These are phyloP conservation scores for Candida nanaspora DNA, from an alignment of 805 yeast species.

Conservation along the genomic window DNA sequence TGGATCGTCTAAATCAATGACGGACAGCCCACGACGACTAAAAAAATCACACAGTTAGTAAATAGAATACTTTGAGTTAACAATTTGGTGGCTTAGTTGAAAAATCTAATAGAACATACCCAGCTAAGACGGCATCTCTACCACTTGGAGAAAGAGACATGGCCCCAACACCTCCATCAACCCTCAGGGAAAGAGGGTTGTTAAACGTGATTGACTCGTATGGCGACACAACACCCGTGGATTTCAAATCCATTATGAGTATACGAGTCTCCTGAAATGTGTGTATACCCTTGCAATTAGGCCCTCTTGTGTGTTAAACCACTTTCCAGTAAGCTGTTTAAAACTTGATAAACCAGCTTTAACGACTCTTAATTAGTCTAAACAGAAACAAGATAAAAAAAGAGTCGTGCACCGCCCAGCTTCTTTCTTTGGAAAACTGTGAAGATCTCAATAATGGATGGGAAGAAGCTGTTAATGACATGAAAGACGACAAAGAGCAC, in stretches of 20 bases:
- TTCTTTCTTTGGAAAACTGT: background rate
- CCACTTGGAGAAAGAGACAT: conserved; percentile 87
- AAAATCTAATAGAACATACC: conserved; percentile 28
- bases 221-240: conserved; percentile 12
- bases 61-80: no score
- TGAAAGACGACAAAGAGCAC: no score
- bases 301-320: background rate
- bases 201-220: conserved; percentile 59
- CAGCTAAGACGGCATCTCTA: conserved; percentile 89
- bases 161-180: conserved; percentile 89
- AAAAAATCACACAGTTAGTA: background rate
- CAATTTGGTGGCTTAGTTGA: no score
- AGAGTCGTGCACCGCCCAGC: background rate
- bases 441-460: background rate
- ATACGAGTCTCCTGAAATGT: no score
- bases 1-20: conserved; percentile 93
- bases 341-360: no score
- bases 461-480: no score
- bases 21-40: conserved; percentile 68
- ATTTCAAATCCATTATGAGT: background rate
- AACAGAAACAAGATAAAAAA: no score
- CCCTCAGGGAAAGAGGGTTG: conserved; percentile 72
- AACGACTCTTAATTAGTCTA: no score
- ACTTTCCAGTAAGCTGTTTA: no score
- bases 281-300: no score